Evolutionary conservation across 1,284 basidiomycete genomes (phyloP).

Genomic region (Heterobasidion occidentale): DNA sequence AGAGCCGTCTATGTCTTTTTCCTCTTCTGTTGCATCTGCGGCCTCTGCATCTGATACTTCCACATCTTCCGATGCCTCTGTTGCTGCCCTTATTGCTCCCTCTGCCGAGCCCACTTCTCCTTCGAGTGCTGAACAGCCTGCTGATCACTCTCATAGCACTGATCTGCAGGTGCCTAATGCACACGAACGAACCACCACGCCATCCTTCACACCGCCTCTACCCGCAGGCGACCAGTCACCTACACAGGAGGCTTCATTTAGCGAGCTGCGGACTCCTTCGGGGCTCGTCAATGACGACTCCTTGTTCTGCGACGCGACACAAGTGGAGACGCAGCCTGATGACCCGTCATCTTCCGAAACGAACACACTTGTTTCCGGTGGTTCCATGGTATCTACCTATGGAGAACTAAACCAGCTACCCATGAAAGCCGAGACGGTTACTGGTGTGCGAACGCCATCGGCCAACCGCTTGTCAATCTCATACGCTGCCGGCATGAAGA

Average conservation of each 20-base stretch:
- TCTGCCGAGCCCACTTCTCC: constrained; percentile 35
- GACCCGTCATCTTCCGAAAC: constrained; percentile 9
- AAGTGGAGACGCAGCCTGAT: constrained; percentile 10
- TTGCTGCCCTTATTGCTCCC: constrained; percentile 28
- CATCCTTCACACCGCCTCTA: constrained; percentile 5
- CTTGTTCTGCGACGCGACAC: constrained; percentile 6
- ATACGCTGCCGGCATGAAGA: constrained; percentile 81
- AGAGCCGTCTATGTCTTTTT: constrained; percentile 9
- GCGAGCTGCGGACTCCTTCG: constrained; percentile 2
- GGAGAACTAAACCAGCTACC: constrained; percentile 9
- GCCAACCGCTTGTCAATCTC: constrained; percentile 89
- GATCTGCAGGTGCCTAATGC: constrained; percentile 14
- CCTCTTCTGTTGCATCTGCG: constrained; percentile 11
- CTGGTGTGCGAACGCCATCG: constrained; percentile 38
- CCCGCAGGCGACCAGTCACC: constrained; percentile 6
- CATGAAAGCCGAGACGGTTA: constrained; percentile 13
- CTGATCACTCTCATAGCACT: constrained; percentile 30
- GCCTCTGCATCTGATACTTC: constrained; percentile 7
- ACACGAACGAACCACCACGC: constrained; percentile 3
- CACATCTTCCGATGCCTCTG: constrained; percentile 12
- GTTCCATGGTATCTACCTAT: constrained; percentile 8
- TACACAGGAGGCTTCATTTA: constrained; percentile 6
- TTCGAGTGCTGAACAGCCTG: constrained; percentile 30
- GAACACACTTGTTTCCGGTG: constrained; percentile 8
- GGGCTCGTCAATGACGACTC: constrained; percentile 1